These are phyloP conservation scores for Beauveria bassiana DNA, from an alignment of 2,329 filamentous ascomycete species.

Conservation along the genomic window DNA sequence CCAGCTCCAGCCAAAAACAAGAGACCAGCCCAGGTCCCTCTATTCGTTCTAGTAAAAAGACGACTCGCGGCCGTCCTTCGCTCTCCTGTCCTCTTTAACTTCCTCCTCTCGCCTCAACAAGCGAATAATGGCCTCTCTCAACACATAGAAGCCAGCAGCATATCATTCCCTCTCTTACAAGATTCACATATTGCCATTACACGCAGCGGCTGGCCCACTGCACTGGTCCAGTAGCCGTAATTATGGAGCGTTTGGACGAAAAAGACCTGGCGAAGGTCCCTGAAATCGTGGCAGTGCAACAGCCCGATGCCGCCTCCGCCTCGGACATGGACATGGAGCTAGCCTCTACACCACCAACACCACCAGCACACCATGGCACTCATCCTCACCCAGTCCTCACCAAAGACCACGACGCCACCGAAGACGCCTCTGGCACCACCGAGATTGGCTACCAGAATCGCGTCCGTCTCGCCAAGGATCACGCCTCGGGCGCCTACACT, in stretches of 20 bases:
- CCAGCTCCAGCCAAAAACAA: not conserved
- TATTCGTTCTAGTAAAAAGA: not conserved
- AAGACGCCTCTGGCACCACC: not conserved
- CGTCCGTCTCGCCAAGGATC: slow-evolving; percentile 3
- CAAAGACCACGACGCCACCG: not conserved
- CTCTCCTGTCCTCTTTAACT: not conserved
- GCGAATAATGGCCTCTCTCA: not conserved
- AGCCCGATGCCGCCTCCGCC: slow-evolving; percentile 4
- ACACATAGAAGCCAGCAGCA: not conserved
- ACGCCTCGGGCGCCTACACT: not conserved
- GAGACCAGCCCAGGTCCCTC: not conserved
- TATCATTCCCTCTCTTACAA: not conserved
- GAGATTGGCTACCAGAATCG: not conserved
- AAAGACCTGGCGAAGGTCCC: slow-evolving; percentile 5
- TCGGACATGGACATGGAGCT: not conserved
- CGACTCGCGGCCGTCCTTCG: not conserved
- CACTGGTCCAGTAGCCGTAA: not conserved
- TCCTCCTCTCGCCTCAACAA: not conserved
- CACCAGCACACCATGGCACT: not conserved
- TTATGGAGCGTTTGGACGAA: slow-evolving; percentile 7
- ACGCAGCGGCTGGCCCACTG: slow-evolving; percentile 6
- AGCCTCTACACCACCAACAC: not conserved
- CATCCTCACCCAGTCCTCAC: not conserved
- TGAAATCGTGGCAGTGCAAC: slow-evolving; percentile 11
- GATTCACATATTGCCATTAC: not conserved